Percentiles rank a stretch among this genome's conserved stretches.
These are phyloP conservation scores for Warburgia ugandensis DNA, from an alignment of 164 flowering plant genomes.

Conservation along the genomic window DNA sequence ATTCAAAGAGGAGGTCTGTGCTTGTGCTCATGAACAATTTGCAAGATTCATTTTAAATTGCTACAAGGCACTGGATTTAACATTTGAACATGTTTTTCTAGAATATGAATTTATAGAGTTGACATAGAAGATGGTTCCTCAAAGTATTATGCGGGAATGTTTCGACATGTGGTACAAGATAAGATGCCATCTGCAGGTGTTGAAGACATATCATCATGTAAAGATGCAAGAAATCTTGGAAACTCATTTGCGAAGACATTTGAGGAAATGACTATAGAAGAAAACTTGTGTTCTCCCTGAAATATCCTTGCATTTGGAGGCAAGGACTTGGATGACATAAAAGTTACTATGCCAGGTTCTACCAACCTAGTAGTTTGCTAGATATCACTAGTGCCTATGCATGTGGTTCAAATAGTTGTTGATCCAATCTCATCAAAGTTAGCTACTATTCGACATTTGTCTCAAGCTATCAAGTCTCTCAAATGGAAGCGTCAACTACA, in stretches of 20 bases:
- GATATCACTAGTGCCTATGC: conserved; percentile 23
- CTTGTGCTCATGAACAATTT: conserved; percentile 94
- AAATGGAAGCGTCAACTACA: conserved; percentile 82
- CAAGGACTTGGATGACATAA: conserved; percentile 12
- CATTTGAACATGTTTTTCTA: conserved; percentile 42
- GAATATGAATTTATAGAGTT: conserved; percentile 49
- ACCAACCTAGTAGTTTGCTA: conserved; percentile 22
- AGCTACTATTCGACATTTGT: conserved; percentile 94
- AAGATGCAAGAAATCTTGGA: conserved; percentile 15
- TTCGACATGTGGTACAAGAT: conserved; percentile 36
- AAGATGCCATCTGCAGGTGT: conserved; percentile 13
- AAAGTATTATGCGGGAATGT: conserved; percentile 27
- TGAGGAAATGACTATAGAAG: conserved; percentile 19
- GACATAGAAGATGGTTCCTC: conserved; percentile 52
- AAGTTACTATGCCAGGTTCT: conserved; percentile 11
- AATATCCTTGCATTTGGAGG: conserved; percentile 15
- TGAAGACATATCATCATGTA: conserved; percentile 13
- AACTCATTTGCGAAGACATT: conserved; percentile 23
- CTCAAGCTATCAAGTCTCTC: conserved; percentile 92
- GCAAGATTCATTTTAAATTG: conserved; percentile 78
- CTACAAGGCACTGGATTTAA: conserved; percentile 57
- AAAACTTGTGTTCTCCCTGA: conserved; percentile 19
- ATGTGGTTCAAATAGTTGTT: conserved; percentile 39
- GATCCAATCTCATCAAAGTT: conserved; percentile 83
- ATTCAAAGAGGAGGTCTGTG: conserved; percentile 69